Base-by-base conservation (phyloP, 441 rosid genomes). In the Populus trichocarpa region DNA sequence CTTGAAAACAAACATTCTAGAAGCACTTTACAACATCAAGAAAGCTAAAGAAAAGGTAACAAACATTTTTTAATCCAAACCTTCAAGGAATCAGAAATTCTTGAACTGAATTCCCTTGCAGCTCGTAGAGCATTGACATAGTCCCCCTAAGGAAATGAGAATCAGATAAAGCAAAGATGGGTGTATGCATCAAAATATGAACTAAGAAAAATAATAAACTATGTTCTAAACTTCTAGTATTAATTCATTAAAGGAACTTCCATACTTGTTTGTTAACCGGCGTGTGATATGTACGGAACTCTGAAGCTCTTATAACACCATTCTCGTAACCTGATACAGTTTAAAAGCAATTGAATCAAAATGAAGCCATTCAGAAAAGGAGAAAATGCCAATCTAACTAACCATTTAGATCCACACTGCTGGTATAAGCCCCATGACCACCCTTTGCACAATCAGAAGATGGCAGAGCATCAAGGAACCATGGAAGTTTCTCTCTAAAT, bases 361-460 rank as follows among this genome's bases (percentile, higher is more conserved):
- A 38, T 42, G 63, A 63, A 11, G 57, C 18, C 38, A 71, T 13
- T 6, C 6, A 36, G 16, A 32, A 13, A 70, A 73, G 26, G 16
- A 12, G 36, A 50, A 72, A 32, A 76, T 57, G 71, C 77, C 35
- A 74, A 33, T 72, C 67, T 46, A 46, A 79, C 80, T 78, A 75
- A 95, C 99, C 99, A 87, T 85, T 81, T 86, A 95, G 75, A 82
- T 93, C 93, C 78, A 95, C 95, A 79, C 98, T 93, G 84, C 76
- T 89, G 40, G 96, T 86, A 77, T 95, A 93, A 77, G 99, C 99
- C 81, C 99, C 98, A 83, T 89, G 96, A 61, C 99, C 99, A 50
- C 98, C 99, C 87, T 95, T 95, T 20, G 99, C 93, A 86, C 99
- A 95, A 83, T 92, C 97, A 69, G 93, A 91, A 33, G 99, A 95